These are phyloP conservation scores for Chaetomiaceae sp. DNA, from an alignment of 2,329 filamentous ascomycete species.

Conservation along the genomic window DNA sequence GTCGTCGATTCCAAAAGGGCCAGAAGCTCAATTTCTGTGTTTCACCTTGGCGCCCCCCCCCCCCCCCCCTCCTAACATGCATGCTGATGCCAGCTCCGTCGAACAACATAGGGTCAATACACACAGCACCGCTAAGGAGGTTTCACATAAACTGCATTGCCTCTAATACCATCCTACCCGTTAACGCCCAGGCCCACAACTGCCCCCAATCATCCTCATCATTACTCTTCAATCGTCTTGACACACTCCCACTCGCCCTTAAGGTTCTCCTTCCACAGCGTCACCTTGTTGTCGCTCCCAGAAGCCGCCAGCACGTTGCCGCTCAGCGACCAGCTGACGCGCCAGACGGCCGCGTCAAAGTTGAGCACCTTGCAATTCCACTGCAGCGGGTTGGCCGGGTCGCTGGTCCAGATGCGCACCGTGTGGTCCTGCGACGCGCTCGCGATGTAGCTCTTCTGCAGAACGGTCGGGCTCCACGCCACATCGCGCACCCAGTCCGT, in stretches of 20 bases:
- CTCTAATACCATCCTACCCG: slow-evolving; percentile 14
- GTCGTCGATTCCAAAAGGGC: neutral
- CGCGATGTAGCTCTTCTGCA: slow-evolving; percentile 95
- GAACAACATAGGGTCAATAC: neutral
- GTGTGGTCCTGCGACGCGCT: slow-evolving; percentile 95
- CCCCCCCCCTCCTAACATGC: neutral
- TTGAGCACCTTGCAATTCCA: slow-evolving; percentile 84
- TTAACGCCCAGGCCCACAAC: slow-evolving; percentile 4
- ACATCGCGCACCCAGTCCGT: slow-evolving; percentile 97
- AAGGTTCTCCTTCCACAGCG: slow-evolving; percentile 96
- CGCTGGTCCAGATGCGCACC: slow-evolving; percentile 91
- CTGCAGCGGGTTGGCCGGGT: slow-evolving; percentile 59
- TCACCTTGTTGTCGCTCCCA: slow-evolving; percentile 93
- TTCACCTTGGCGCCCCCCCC: neutral
- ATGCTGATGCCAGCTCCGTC: neutral
- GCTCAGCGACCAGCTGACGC: slow-evolving; percentile 95
- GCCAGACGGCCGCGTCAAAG: slow-evolving; percentile 89
- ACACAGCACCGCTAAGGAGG: no score
- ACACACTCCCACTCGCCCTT: slow-evolving; percentile 96
- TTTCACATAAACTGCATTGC: slow-evolving; percentile 12
- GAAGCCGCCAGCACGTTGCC: slow-evolving; percentile 94
- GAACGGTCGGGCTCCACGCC: slow-evolving; percentile 90
- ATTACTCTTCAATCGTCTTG: slow-evolving; percentile 88
- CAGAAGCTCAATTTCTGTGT: neutral
- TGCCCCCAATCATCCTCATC: neutral